Base-by-base conservation (phyloP, 2,329 filamentous ascomycete species). In the Pestalotiopsis sp. region DNA sequence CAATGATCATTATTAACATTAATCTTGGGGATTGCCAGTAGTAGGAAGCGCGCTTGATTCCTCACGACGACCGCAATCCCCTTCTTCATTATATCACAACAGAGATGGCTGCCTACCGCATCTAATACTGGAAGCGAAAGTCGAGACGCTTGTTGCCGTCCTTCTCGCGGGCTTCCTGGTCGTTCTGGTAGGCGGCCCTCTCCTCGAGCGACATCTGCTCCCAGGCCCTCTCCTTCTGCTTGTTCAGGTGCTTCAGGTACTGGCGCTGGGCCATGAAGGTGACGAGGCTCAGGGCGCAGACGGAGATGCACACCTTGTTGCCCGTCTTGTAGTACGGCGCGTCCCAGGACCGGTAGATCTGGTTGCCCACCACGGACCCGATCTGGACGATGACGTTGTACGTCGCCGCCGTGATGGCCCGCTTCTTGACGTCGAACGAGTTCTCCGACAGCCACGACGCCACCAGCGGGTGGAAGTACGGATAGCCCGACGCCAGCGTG, bases 381-480 rank as follows among this genome's bases (percentile, higher is more conserved):
- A 85, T 74, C 69, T 85, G 83, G 0, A 85, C 82, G 31, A 84
- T 81, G 1, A 85, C 82, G 70, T 84, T 85, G 74, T 85, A 85
- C 0, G 82, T 83, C 0, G 83, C 82, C 1, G 84, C 83, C 0
- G 84, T 80, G 36, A 86, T 79, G 4, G 83, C 83, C 58, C 84
- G 77, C 72, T 85, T 85, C 74, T 84, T 84, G 23, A 86, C 83
- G 66, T 84, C 82, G 59, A 85, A 85, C 0, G 80, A 82, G 73
- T 85, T 85, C 72, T 85, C 82, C 1, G 81, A 84, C 63, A 84
- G 82, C 83, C 84, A 89, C 4, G 82, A 80, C 3, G 81, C 81
- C 12, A 85, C 79, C 17, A 88, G 82, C 2, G 88, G 86, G 71
- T 90, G 88, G 66, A 88, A 85, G 73, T 90, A 90, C 0, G 88